A percentile compares a stretch with the other conserved stretches of the same genome.
These are phyloP conservation scores for Penicillium crustosum DNA, from an alignment of 2,329 filamentous ascomycete species.

Conservation along the genomic window DNA sequence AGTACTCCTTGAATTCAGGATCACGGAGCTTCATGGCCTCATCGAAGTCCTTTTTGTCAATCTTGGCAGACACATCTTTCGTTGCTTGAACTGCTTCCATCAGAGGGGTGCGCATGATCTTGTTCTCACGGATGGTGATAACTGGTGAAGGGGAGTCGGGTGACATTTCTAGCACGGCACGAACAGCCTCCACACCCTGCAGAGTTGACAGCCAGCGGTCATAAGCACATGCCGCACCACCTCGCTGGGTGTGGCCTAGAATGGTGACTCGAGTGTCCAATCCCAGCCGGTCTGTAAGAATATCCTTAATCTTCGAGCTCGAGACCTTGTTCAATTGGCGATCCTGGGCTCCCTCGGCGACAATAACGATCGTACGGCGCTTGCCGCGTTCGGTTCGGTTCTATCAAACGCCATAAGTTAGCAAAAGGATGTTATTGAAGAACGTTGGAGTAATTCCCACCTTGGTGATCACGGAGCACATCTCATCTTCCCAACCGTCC, in stretches of 20 bases:
- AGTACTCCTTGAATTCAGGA: slow-evolving; percentile 91
- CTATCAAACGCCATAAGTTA: slow-evolving; percentile 42
- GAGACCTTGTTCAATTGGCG: slow-evolving; percentile 79
- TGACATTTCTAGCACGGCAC: slow-evolving; percentile 83
- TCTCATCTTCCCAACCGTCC: slow-evolving; percentile 84
- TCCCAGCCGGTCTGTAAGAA: slow-evolving; percentile 76
- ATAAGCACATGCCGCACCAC: slow-evolving; percentile 87
- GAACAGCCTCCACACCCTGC: slow-evolving; percentile 92
- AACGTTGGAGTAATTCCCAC: slow-evolving; percentile 41
- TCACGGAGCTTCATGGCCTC: slow-evolving; percentile 85
- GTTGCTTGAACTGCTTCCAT: slow-evolving; percentile 87
- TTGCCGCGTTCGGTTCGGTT: slow-evolving; percentile 81
- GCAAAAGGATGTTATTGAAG: slow-evolving; percentile 18
- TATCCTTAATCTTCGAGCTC: slow-evolving; percentile 76
- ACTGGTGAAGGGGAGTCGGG: slow-evolving; percentile 89
- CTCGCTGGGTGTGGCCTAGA: slow-evolving; percentile 94
- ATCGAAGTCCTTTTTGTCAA: slow-evolving; percentile 81
- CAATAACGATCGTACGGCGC: slow-evolving; percentile 96
- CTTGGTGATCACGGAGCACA: slow-evolving; percentile 74
- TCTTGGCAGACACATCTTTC: slow-evolving; percentile 77
- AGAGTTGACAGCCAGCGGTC: slow-evolving; percentile 90
- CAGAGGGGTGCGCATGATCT: slow-evolving; percentile 86
- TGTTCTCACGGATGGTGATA: slow-evolving; percentile 96
- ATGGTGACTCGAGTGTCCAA: slow-evolving; percentile 94
- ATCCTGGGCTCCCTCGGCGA: slow-evolving; percentile 92